A percentile compares a stretch with the other conserved stretches of the same genome.
These are phyloP conservation scores for Yamadazyma atmosphaerica DNA, from an alignment of 1,139 yeast genomes.

Conservation along the genomic window DNA sequence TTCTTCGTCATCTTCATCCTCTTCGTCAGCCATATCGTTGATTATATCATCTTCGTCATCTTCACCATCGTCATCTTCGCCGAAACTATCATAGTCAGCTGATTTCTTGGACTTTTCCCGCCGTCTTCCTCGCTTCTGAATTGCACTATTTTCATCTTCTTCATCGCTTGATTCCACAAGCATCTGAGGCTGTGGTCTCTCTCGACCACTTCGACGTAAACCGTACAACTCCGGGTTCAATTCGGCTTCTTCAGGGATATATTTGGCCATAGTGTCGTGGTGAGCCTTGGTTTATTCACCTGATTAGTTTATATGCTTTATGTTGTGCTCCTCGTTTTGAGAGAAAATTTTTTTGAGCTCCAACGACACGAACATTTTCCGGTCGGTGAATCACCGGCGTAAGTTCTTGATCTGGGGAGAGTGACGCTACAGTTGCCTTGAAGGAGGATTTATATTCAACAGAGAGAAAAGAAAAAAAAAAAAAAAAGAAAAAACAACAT, in stretches of 20 bases:
- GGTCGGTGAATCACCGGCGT: not conserved
- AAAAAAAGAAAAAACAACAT: too few relatives aligned
- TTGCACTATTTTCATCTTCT: conserved; percentile 26
- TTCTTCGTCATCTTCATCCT: conserved; percentile 29
- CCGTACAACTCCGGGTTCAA: conserved; percentile 90
- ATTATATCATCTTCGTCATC: conserved; percentile 24
- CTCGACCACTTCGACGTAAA: conserved; percentile 80
- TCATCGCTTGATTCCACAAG: conserved; percentile 26
- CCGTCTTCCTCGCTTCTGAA: conserved; percentile 8
- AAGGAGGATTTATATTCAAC: not conserved
- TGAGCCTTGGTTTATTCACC: not conserved
- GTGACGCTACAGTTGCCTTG: too few relatives aligned
- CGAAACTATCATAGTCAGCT: conserved; percentile 16
- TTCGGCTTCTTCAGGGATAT: conserved; percentile 41
- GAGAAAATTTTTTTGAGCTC: conserved; percentile 1
- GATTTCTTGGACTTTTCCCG: conserved; percentile 7
- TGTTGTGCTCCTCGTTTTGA: not conserved
- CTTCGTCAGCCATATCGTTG: conserved; percentile 18
- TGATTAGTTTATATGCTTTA: not conserved
- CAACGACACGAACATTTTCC: not conserved
- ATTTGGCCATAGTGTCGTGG: conserved; percentile 12
- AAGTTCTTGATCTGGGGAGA: too few relatives aligned
- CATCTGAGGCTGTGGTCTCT: conserved; percentile 46
- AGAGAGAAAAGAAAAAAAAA: not conserved
- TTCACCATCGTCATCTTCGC: conserved; percentile 14